Evolutionary conservation across 1,284 basidiomycete genomes (phyloP).

Genomic region (Volvariella surrecta): DNA sequence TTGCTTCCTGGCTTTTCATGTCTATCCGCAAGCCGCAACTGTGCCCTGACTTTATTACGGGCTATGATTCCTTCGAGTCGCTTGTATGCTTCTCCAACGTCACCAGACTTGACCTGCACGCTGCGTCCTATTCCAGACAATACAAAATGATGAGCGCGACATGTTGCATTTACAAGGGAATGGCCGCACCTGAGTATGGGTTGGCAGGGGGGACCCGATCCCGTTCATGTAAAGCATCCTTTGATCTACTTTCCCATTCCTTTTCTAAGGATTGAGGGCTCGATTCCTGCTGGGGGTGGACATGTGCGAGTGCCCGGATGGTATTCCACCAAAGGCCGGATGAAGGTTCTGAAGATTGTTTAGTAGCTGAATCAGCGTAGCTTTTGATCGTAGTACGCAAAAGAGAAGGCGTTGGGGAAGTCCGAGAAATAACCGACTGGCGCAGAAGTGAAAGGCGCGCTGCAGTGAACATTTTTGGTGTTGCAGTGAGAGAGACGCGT

Average conservation of each 20-base stretch:
- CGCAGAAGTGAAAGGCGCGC: not conserved
- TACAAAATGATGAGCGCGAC: conserved; percentile 4
- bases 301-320: conserved; percentile 5
- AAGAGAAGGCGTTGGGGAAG: not conserved
- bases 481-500: not conserved
- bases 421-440: not conserved
- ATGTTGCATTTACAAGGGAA: conserved; percentile 1
- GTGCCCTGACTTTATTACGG: conserved; percentile 46
- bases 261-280: conserved; percentile 14
- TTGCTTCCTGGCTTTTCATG: conserved; percentile 71
- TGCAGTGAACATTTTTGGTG: conserved; percentile 3
- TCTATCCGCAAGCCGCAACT: conserved; percentile 41
- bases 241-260: conserved; percentile 30
- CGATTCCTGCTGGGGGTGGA: not conserved
- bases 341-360: too few relatives aligned
- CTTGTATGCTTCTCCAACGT: conserved; percentile 34
- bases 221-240: conserved; percentile 15
- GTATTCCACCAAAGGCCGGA: conserved; percentile 3
- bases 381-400: not conserved
- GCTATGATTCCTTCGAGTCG: conserved; percentile 43
- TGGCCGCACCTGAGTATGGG: conserved; percentile 19
- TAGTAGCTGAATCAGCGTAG: not conserved
- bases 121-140: conserved; percentile 36
- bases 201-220: conserved; percentile 19
- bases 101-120: conserved; percentile 28